A percentile compares a stretch with the other conserved stretches of the same genome.
phyloP scores from a whole-genome alignment of 1,284 basidiomycete genomes.

The Hymenochaete sp. region DNA sequence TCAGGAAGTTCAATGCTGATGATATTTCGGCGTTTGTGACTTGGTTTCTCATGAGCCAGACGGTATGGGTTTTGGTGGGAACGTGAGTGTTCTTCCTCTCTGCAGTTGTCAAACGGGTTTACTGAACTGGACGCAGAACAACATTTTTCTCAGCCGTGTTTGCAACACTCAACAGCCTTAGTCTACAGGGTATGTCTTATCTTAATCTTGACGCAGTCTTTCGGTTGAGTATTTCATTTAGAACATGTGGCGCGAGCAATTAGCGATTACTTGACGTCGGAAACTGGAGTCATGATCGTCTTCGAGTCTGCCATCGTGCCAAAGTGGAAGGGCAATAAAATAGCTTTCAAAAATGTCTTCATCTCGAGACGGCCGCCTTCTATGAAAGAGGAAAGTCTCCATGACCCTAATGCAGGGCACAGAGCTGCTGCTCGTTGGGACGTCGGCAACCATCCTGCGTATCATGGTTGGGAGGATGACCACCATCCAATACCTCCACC shows the following conservation, averaged over 20 bases:
- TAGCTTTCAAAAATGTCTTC: constrained; percentile 96
- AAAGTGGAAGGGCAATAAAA: constrained; percentile 92
- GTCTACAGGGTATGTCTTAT: constrained; percentile 65
- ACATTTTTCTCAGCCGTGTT: constrained; percentile 95
- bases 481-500: constrained; percentile 36
- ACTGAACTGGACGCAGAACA: constrained; percentile 44
- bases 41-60: constrained; percentile 91
- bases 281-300: constrained; percentile 90
- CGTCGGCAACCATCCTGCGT: constrained; percentile 64
- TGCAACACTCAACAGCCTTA: constrained; percentile 80
- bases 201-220: constrained; percentile 2
- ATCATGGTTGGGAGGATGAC: constrained; percentile 45
- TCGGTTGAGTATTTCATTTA: constrained; percentile 24
- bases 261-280: constrained; percentile 87
- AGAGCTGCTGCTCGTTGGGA: constrained; percentile 61
- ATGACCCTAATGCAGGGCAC: constrained; percentile 31
- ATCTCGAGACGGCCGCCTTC: constrained; percentile 69
- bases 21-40: constrained; percentile 96
- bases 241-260: constrained; percentile 85
- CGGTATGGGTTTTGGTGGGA: constrained; percentile 87
- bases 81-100: constrained; percentile 55
- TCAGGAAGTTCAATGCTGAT: constrained; percentile 92
- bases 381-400: constrained; percentile 19
- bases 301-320: constrained; percentile 98
- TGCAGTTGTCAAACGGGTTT: constrained; percentile 2